phyloP scores from a whole-genome alignment of 192 early-diverging fungal genomes.

The Coemansia sp. region DNA sequence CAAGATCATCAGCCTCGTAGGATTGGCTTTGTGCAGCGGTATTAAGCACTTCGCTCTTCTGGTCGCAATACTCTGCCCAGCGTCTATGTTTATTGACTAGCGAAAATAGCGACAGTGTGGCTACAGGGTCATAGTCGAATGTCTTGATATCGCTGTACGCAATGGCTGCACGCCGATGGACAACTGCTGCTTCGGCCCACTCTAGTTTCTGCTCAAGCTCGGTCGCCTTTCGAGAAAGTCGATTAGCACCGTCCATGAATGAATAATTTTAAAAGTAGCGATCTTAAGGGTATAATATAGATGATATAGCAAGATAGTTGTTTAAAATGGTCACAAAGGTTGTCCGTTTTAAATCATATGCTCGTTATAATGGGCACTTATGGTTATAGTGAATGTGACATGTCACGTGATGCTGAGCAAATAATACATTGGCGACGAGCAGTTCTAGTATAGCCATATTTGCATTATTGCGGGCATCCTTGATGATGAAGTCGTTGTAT shows the following conservation, averaged over 20 bases:
- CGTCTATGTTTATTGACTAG: constrained; percentile 38
- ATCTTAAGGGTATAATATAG: no score
- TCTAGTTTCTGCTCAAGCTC: constrained; percentile 20
- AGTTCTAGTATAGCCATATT: no score
- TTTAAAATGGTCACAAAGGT: no score
- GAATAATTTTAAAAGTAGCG: not conserved
- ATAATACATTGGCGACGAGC: no score
- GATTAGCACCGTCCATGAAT: constrained; percentile 40
- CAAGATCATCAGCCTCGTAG: not conserved
- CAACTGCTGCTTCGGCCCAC: constrained; percentile 29
- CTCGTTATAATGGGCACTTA: no score
- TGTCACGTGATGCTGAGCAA: no score
- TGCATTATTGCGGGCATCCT: no score
- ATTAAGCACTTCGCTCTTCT: constrained; percentile 8
- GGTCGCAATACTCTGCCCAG: constrained; percentile 46
- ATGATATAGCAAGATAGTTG: not conserved
- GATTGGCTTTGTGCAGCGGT: not conserved
- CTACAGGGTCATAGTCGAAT: constrained; percentile 46
- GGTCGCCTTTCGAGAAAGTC: constrained; percentile 25
- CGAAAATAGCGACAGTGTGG: constrained; percentile 35
- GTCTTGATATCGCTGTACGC: constrained; percentile 18
- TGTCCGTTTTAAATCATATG: no score
- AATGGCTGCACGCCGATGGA: constrained; percentile 25
- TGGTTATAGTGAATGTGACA: no score
- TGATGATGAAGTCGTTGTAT: no score